These are phyloP conservation scores for Ustulina deusta DNA, from an alignment of 2,329 filamentous ascomycete genomes.

Conservation along the genomic window DNA sequence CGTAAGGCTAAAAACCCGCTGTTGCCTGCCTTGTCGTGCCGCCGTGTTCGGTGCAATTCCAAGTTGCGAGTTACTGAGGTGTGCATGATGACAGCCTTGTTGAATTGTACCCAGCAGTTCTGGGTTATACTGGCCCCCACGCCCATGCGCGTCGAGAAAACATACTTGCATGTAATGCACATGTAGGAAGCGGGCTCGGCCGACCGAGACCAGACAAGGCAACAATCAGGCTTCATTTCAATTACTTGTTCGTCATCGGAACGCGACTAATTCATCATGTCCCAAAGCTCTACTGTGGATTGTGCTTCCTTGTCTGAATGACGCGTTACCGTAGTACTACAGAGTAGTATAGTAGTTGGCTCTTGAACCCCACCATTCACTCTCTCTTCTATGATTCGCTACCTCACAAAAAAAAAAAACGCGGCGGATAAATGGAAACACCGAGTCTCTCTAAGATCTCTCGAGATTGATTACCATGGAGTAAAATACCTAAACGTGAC, in stretches of 20 bases:
- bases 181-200: conserved; percentile 7
- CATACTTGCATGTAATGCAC: conserved; percentile 5
- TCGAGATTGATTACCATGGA: background rate
- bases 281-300: background rate
- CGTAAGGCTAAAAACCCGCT: background rate
- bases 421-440: background rate
- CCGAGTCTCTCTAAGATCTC: background rate
- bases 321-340: too few relatives aligned
- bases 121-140: conserved; percentile 17
- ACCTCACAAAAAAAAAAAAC: background rate
- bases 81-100: conserved; percentile 19
- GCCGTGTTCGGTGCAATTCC: conserved; percentile 1
- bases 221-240: conserved; percentile 1
- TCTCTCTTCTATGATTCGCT: background rate
- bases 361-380: background rate
- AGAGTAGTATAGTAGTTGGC: too few relatives aligned
- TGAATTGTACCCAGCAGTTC: background rate
- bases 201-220: conserved; percentile 2
- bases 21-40: background rate
- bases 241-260: conserved; percentile 4
- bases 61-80: background rate
- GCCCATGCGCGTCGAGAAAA: background rate
- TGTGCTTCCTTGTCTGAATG: background rate
- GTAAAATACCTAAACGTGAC: background rate
- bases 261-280: background rate